phyloP scores from a whole-genome alignment of 352 stramenopile species.

The Peronosclerospora sorghi region DNA sequence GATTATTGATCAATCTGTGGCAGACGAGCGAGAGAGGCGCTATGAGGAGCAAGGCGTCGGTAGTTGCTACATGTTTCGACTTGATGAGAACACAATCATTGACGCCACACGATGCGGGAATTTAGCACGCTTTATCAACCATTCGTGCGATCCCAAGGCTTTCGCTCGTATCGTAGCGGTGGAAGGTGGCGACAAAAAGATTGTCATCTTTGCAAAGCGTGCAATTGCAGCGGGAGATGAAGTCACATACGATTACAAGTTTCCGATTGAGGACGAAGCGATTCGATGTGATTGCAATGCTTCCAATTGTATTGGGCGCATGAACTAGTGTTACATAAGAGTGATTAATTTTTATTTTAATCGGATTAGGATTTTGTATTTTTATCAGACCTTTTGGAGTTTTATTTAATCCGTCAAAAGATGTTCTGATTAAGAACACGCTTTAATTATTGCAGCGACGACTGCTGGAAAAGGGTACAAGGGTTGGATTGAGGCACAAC shows the following conservation, averaged over 20 bases:
- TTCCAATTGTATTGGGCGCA: slow-evolving; percentile 88
- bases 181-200: slow-evolving; percentile 89
- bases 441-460: too few relatives aligned
- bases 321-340: too few relatives aligned
- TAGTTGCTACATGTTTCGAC: slow-evolving; percentile 96
- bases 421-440: too few relatives aligned
- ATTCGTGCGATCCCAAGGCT: slow-evolving; percentile 91
- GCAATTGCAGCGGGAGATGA: slow-evolving; percentile 89
- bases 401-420: too few relatives aligned
- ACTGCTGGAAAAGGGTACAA: too few relatives aligned
- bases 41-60: slow-evolving; percentile 92
- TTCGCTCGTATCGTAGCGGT: slow-evolving; percentile 87
- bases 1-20: slow-evolving; percentile 84
- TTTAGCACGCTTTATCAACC: slow-evolving; percentile 95
- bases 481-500: too few relatives aligned
- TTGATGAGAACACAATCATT: slow-evolving; percentile 91
- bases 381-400: too few relatives aligned
- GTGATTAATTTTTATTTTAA: too few relatives aligned
- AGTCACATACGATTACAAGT: slow-evolving; percentile 96
- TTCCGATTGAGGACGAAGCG: slow-evolving; percentile 92
- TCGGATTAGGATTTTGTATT: too few relatives aligned
- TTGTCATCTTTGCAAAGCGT: slow-evolving; percentile 91
- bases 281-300: slow-evolving; percentile 90
- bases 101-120: slow-evolving; percentile 90
- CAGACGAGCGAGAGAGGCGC: slow-evolving; percentile 87